These are phyloP conservation scores for Cercospora zeina DNA, from an alignment of 2,329 filamentous ascomycete species.

Conservation along the genomic window DNA sequence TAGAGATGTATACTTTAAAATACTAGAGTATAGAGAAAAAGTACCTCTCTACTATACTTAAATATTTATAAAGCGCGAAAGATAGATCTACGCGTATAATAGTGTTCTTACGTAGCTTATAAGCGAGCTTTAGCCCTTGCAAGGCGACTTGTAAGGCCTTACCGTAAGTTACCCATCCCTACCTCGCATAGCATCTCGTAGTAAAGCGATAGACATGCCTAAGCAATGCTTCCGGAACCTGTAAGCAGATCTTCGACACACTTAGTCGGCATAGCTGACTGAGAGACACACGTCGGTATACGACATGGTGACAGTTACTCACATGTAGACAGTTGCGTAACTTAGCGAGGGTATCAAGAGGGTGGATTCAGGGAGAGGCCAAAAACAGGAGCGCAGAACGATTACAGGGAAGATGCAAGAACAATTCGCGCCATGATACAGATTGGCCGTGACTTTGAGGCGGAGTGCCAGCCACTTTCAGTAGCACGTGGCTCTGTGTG, in stretches of 20 bases:
- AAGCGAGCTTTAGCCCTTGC: too few species aligned
- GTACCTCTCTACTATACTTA: too few species aligned
- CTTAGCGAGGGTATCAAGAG: neutral
- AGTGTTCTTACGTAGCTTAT: too few species aligned
- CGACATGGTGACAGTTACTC: neutral
- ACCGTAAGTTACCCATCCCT: too few species aligned
- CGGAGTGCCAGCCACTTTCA: neutral
- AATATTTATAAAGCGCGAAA: too few species aligned
- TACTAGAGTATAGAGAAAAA: too few species aligned
- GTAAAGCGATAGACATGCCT: neutral
- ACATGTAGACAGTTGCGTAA: neutral
- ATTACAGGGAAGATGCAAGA: neutral
- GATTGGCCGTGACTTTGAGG: neutral
- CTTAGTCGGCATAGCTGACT: neutral
- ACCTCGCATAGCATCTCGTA: neutral
- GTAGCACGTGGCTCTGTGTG: neutral
- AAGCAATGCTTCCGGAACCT: neutral
- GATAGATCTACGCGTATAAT: too few species aligned
- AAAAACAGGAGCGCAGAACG: neutral
- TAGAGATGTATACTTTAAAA: too few species aligned
- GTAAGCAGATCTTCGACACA: neutral
- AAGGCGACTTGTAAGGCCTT: too few species aligned
- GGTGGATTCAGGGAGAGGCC: too few species aligned
- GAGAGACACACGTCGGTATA: neutral
- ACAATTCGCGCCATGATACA: neutral